Conservation (phyloP, 768 basidiomycete species). For the Boletus subcaerulescens region DNA sequence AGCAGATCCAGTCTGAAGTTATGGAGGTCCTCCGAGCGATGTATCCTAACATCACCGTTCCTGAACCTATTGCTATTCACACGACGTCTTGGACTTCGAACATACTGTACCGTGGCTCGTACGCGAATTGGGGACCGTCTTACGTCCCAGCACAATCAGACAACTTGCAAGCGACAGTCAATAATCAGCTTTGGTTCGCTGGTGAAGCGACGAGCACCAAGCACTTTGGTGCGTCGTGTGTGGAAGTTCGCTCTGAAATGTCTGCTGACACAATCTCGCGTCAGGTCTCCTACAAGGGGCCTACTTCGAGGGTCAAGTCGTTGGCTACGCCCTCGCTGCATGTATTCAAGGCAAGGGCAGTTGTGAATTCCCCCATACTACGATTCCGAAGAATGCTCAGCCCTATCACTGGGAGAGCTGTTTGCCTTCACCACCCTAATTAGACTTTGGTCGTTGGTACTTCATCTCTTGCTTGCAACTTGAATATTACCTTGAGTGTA, state of each 20-base stretch:
- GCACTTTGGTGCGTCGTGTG: slow-evolving; percentile 50
- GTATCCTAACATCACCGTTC: slow-evolving; percentile 54
- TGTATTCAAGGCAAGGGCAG: slow-evolving; percentile 38
- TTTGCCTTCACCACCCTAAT: slow-evolving; percentile 6
- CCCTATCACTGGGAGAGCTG: slow-evolving; percentile 26
- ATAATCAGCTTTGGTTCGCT: slow-evolving; percentile 53
- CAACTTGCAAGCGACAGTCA: slow-evolving; percentile 56
- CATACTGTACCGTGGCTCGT: slow-evolving; percentile 44
- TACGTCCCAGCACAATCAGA: slow-evolving; percentile 51
- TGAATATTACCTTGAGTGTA: too few species aligned
- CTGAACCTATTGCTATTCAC: slow-evolving; percentile 54
- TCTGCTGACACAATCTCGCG: not conserved
- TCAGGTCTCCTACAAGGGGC: slow-evolving; percentile 58
- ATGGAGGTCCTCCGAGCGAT: slow-evolving; percentile 54
- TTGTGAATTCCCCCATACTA: slow-evolving; percentile 25
- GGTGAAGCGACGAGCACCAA: slow-evolving; percentile 59
- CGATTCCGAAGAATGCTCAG: slow-evolving; percentile 30
- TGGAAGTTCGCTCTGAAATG: not conserved
- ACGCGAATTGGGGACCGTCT: slow-evolving; percentile 68
- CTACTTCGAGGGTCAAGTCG: slow-evolving; percentile 50
- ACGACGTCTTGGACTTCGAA: slow-evolving; percentile 54
- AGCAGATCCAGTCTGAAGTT: slow-evolving; percentile 50
- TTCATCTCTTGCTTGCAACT: too few species aligned
- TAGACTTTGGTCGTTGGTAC: too few species aligned
- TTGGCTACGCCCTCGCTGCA: slow-evolving; percentile 38